phyloP scores from a whole-genome alignment of 305 asterid species.

The Ajuga reptans region DNA sequence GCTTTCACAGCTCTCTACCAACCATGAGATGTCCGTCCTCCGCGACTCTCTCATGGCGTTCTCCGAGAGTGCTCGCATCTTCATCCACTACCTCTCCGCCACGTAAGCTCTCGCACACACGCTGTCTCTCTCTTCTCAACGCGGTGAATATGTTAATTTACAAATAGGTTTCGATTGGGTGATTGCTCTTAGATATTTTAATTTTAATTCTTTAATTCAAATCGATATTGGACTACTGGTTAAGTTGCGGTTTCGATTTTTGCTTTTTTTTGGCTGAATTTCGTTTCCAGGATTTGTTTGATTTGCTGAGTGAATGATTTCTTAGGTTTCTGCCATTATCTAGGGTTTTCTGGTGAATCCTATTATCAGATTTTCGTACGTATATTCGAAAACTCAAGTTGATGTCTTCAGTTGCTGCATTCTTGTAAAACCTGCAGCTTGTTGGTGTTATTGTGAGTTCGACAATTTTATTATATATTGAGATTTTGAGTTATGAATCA shows the following conservation, averaged over 20 bases:
- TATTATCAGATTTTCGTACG: neutral
- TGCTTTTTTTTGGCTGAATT: neutral
- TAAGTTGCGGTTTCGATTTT: neutral
- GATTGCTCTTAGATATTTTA: neutral
- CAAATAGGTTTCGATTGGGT: conserved; percentile 1
- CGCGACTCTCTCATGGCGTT: conserved; percentile 68
- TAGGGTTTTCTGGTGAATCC: conserved; percentile 22
- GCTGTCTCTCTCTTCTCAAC: neutral
- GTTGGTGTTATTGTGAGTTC: neutral
- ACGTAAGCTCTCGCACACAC: conserved; percentile 34
- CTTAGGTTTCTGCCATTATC: conserved; percentile 4
- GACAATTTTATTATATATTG: neutral
- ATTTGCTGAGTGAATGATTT: neutral
- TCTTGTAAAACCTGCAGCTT: neutral
- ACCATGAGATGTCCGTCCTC: conserved; percentile 52
- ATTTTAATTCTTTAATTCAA: neutral
- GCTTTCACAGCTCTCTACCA: conserved; percentile 67
- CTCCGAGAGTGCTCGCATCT: conserved; percentile 74
- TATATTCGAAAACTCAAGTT: neutral
- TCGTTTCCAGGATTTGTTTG: neutral
- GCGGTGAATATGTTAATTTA: neutral
- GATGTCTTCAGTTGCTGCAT: neutral
- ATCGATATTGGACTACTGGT: neutral
- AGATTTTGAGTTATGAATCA: neutral
- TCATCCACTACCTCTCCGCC: conserved; percentile 79